Conservation (phyloP, 495 filamentous ascomycete genomes). For the Daldinia bambusicola region DNA sequence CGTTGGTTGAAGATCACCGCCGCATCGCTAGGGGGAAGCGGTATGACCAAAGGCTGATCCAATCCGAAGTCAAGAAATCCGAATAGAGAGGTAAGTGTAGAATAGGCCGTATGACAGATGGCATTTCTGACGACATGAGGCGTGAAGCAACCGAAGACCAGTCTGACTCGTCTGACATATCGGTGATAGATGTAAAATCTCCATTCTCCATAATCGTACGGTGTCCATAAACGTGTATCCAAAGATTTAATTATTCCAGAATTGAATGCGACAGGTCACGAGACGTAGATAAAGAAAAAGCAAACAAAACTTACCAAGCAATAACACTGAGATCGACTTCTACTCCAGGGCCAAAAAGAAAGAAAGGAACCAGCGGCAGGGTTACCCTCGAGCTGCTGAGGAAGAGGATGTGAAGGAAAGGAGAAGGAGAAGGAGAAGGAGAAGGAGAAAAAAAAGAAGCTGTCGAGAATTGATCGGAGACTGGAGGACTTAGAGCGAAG, state of each 20-base stretch:
- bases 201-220: slow-evolving; percentile 17
- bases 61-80: slow-evolving; percentile 2
- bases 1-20: slow-evolving; percentile 15
- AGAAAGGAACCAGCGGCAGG: slow-evolving; percentile 45
- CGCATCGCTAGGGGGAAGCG: slow-evolving; percentile 9
- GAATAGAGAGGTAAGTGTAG: slow-evolving; percentile 1
- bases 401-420: slow-evolving; percentile 36
- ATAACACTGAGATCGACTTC: slow-evolving; percentile 41
- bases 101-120: slow-evolving; percentile 7
- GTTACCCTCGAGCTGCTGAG: slow-evolving; percentile 40
- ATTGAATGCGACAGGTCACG: slow-evolving; percentile 14
- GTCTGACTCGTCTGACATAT: slow-evolving; percentile 16
- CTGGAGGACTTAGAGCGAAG: background rate
- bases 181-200: slow-evolving; percentile 16
- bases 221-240: slow-evolving; percentile 9
- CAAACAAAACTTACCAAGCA: slow-evolving; percentile 34
- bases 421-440: slow-evolving; percentile 16
- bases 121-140: slow-evolving; percentile 10
- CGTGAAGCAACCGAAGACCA: background rate
- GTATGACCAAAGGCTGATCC: slow-evolving; percentile 7
- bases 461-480: slow-evolving; percentile 27
- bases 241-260: slow-evolving; percentile 14
- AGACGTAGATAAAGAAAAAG: slow-evolving; percentile 6
- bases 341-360: slow-evolving; percentile 46
- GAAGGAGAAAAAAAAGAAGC: slow-evolving; percentile 31